Percentiles rank a stretch among this genome's conserved stretches.
Conservation (phyloP, 1,284 basidiomycete species). For the Cerioporus squamosus region DNA sequence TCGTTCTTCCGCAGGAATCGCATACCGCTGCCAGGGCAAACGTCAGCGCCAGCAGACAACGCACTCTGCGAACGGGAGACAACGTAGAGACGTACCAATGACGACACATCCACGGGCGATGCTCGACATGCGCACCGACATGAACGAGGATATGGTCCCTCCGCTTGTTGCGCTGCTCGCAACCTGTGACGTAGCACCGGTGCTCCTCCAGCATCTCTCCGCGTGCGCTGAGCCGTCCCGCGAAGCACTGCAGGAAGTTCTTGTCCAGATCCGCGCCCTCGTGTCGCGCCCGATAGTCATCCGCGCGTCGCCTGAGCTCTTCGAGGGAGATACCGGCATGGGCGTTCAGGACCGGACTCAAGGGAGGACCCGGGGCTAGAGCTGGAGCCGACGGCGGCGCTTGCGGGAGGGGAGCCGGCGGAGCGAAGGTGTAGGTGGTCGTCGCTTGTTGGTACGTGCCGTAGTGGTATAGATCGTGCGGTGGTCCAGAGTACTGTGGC, state of each 20-base stretch:
- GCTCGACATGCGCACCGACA: conserved; percentile 69
- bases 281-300: conserved; percentile 52
- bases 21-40: conserved; percentile 47
- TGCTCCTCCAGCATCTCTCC: conserved; percentile 64
- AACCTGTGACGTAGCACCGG: conserved; percentile 66
- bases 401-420: not conserved
- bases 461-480: not conserved
- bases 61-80: not conserved
- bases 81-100: conserved; percentile 51
- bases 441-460: not conserved
- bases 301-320: conserved; percentile 57
- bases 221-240: conserved; percentile 59
- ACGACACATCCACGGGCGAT: conserved; percentile 63
- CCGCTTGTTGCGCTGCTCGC: conserved; percentile 66
- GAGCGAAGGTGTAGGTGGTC: not conserved
- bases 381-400: not conserved
- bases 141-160: conserved; percentile 75
- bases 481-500: conserved; percentile 1
- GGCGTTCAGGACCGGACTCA: conserved; percentile 43
- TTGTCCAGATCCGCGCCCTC: conserved; percentile 62
- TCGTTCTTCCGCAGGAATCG: conserved; percentile 74
- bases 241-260: conserved; percentile 64
- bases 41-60: conserved; percentile 8
- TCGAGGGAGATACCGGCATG: conserved; percentile 59
- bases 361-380: not conserved